Evolutionary conservation across 108 stramenopile species (phyloP).

Genomic region (Schizochytrium sp.): DNA sequence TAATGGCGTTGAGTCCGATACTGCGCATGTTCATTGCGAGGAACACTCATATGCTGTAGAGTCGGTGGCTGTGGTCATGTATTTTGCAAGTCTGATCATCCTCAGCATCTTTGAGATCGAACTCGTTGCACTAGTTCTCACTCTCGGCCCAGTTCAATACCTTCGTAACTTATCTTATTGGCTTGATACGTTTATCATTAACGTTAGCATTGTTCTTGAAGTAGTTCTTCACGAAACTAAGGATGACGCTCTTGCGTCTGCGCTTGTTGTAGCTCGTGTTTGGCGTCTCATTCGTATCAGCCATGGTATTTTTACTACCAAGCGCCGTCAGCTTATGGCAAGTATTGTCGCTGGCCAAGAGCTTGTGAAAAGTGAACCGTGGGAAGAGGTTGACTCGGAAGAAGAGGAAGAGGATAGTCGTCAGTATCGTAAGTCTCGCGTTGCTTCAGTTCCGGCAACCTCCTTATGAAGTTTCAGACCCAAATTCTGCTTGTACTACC

Average conservation of each 20-base stretch:
- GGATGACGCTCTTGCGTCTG: not conserved
- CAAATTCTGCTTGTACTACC: too few species aligned
- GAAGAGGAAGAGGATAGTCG: not conserved
- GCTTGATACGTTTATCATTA: slow-evolving; percentile 44
- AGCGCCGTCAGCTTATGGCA: slow-evolving; percentile 23
- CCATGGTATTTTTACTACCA: slow-evolving; percentile 26
- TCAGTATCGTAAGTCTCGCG: not conserved
- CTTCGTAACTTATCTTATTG: slow-evolving; percentile 25
- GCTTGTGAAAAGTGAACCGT: not conserved
- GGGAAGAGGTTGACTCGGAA: not conserved
- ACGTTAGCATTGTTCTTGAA: not conserved
- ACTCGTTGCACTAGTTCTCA: not conserved
- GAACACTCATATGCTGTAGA: not conserved
- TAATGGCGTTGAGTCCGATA: not conserved
- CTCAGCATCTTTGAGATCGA: slow-evolving; percentile 56
- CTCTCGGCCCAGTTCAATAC: slow-evolving; percentile 10
- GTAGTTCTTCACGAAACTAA: slow-evolving; percentile 19
- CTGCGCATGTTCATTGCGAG: not conserved
- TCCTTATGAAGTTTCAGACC: too few species aligned
- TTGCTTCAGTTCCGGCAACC: not conserved
- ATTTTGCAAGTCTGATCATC: slow-evolving; percentile 11
- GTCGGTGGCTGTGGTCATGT: not conserved
- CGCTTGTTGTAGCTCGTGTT: slow-evolving; percentile 19
- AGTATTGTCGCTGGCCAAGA: slow-evolving; percentile 35
- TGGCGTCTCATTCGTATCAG: slow-evolving; percentile 62